Conservation (phyloP, 352 stramenopile genomes). For the Globisporangium viniferum region DNA sequence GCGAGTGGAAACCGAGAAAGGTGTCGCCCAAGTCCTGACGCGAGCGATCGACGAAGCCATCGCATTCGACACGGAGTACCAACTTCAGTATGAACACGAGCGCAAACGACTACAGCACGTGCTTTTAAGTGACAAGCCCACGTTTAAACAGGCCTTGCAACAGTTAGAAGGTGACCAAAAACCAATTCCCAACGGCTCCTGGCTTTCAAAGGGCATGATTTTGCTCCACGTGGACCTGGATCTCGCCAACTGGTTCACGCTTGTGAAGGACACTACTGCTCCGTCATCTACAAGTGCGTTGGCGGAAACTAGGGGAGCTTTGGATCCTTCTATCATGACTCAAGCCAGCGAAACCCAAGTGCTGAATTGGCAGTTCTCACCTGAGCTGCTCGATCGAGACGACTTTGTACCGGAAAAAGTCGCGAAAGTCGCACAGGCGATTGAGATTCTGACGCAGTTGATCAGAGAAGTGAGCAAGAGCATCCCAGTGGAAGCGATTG, state of each 20-base stretch:
- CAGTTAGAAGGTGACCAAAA: background rate
- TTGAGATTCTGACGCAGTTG: conserved; percentile 26
- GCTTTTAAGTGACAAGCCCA: conserved; percentile 31
- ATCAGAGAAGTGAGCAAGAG: background rate
- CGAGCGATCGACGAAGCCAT: conserved; percentile 44
- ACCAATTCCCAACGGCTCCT: background rate
- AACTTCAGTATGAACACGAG: conserved; percentile 29
- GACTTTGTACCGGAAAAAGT: conserved; percentile 45
- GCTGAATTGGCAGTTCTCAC: conserved; percentile 41
- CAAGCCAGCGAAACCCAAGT: conserved; percentile 1
- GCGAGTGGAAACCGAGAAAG: conserved; percentile 1
- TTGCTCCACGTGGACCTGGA: conserved; percentile 70
- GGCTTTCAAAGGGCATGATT: conserved; percentile 23
- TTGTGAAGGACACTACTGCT: conserved; percentile 21
- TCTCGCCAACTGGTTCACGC: conserved; percentile 62
- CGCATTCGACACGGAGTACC: conserved; percentile 24
- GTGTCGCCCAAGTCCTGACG: conserved; percentile 27
- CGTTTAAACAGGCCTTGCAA: conserved; percentile 21
- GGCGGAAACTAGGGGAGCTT: background rate
- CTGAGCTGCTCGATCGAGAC: conserved; percentile 39
- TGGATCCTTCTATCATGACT: background rate
- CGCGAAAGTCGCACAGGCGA: conserved; percentile 16
- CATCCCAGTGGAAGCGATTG: conserved; percentile 19
- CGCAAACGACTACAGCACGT: conserved; percentile 27
- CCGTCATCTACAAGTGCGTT: background rate